Percentiles rank a stretch among this genome's conserved stretches.
These are phyloP conservation scores for Antarctomyces pellizariae DNA, from an alignment of 495 filamentous ascomycete genomes.

Conservation along the genomic window DNA sequence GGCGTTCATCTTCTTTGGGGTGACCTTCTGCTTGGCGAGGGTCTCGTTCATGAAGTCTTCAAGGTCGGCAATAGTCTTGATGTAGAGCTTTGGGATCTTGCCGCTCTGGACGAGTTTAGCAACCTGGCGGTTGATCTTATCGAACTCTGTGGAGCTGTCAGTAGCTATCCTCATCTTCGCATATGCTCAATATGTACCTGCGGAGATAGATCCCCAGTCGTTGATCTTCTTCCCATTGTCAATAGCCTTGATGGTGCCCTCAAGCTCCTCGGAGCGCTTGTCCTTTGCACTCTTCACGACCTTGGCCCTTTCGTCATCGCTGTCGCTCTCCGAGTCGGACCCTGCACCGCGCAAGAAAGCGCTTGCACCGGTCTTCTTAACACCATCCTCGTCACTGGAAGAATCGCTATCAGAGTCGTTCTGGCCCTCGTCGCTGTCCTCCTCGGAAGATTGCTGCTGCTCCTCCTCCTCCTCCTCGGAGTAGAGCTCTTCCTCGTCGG, in stretches of 20 bases:
- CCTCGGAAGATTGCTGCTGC: slow-evolving; percentile 20
- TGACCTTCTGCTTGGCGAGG: slow-evolving; percentile 80
- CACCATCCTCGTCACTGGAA: slow-evolving; percentile 39
- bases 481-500: slow-evolving; percentile 82
- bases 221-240: slow-evolving; percentile 94
- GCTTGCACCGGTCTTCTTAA: slow-evolving; percentile 36
- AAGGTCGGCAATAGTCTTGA: slow-evolving; percentile 79
- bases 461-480: slow-evolving; percentile 42
- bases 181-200: slow-evolving; percentile 32
- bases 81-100: slow-evolving; percentile 65
- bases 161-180: not conserved
- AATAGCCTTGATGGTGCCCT: slow-evolving; percentile 66
- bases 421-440: slow-evolving; percentile 22
- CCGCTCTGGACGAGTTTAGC: slow-evolving; percentile 52
- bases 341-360: slow-evolving; percentile 59
- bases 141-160: slow-evolving; percentile 44
- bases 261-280: slow-evolving; percentile 84
- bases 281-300: slow-evolving; percentile 92
- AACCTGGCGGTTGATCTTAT: slow-evolving; percentile 86
- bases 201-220: slow-evolving; percentile 84
- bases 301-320: slow-evolving; percentile 60
- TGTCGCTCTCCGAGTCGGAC: slow-evolving; percentile 59
- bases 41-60: slow-evolving; percentile 94
- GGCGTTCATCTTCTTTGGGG: slow-evolving; percentile 96
- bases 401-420: slow-evolving; percentile 33